Evolutionary conservation across 2,329 filamentous ascomycete genomes (phyloP), one percentile per base, ranked within the genome.

Genomic region (Trichophyton verrucosum): DNA sequence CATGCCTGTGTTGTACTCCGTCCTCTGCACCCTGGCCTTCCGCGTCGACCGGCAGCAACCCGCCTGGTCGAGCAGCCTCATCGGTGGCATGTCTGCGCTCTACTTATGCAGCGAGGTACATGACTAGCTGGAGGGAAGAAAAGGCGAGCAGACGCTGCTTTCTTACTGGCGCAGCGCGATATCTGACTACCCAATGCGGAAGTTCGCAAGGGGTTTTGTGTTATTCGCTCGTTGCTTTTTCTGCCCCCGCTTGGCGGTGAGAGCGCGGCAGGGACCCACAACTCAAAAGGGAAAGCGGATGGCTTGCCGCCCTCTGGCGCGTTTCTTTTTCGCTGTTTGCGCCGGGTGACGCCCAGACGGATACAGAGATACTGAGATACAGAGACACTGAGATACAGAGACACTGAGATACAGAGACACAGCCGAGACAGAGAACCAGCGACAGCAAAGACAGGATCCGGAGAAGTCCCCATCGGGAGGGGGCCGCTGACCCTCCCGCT

Each of bases 131-230:
- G 15, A 7, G 3, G 40, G 40, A 44, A 15, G 15, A 44, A 44
- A 33, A 20, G 47, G 20, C 47, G 47, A 47, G n/a, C 15, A 20
- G 42, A 5, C n/a, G 11, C 6, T 46, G 33, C 8, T 11, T 38
- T 38, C 46, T 51, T 17, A 51, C 22, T 51, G 46, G 46, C 17
- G 47, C 47, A 15, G 27, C 5, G n/a, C 6, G 49, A 27, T 3
- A 55, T 58, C 56, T 22, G 56, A 46, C 22, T 58, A 36, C 56
- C 36, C 56, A 20, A 58, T 42, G 33, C n/a, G 56, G 56, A 58
- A 58, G 40, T 58, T 58, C 56, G 56, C 53, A 57, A 57, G 53
- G 53, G 27, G 33, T 38, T 30, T 38, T 38, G 33, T 38, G 33
- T 13, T 38, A 38, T 38, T 38, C 33, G 33, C 33, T 3, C 13